A percentile compares a stretch with the other conserved stretches of the same genome.
Evolutionary conservation across 331 rosid genomes (phyloP).

Genomic region (Spiraea crenata): DNA sequence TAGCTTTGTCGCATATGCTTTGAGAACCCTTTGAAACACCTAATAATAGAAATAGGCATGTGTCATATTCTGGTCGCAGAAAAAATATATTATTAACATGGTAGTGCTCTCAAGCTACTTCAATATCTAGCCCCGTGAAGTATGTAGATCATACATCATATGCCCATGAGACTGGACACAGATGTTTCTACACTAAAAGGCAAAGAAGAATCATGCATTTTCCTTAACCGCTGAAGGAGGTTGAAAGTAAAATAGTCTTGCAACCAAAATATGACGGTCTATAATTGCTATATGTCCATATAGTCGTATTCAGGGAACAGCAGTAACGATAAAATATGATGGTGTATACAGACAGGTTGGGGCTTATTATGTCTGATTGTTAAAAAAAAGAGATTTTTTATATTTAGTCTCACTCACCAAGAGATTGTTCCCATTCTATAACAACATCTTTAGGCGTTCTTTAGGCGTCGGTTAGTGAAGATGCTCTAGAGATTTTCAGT

Average conservation of each 20-base stretch:
- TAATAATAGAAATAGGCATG: conserved; percentile 34
- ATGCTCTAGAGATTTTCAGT: not conserved
- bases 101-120: not conserved
- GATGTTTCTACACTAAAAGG: not conserved
- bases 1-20: conserved; percentile 90
- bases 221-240: not conserved
- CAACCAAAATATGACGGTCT: not conserved
- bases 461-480: not conserved
- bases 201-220: conserved; percentile 1
- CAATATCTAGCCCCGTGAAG: not conserved
- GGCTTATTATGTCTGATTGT: not conserved
- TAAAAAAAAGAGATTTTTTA: too few relatives aligned
- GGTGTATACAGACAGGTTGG: not conserved
- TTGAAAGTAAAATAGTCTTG: not conserved
- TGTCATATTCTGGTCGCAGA: not conserved
- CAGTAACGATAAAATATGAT: too few relatives aligned
- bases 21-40: conserved; percentile 96
- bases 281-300: not conserved
- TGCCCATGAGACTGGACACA: not conserved
- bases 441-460: not conserved
- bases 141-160: not conserved
- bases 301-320: not conserved
- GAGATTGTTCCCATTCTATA: not conserved
- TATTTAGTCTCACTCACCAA: not conserved
- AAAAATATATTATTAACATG: not conserved